These are phyloP conservation scores for Corallochytrium limacisporum DNA, from an alignment of 78 protist species.

Conservation along the genomic window DNA sequence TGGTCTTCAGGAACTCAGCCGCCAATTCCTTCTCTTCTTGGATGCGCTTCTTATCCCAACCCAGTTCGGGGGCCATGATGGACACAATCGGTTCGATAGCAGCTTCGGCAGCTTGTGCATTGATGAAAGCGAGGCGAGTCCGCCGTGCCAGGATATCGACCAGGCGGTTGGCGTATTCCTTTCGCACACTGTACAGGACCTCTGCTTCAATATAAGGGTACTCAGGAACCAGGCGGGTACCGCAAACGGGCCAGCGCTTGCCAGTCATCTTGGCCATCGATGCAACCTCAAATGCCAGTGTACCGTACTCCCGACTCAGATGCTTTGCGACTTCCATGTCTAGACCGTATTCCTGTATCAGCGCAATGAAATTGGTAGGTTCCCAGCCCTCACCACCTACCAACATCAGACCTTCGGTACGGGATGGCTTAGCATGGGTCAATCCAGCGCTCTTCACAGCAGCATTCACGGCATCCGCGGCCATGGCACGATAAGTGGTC, in stretches of 20 bases:
- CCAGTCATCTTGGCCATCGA: neutral
- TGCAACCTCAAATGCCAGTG: conserved; percentile 8
- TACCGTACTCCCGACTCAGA: conserved; percentile 21
- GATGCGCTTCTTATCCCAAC: neutral
- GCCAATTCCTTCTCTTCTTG: neutral
- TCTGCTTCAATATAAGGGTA: conserved; percentile 75
- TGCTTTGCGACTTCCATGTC: conserved; percentile 18
- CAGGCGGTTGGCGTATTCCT: neutral
- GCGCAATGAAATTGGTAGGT: conserved; percentile 6
- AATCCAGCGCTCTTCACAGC: conserved; percentile 4
- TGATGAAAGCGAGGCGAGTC: conserved; percentile 74
- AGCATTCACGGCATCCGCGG: conserved; percentile 57
- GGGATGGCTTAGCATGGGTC: neutral
- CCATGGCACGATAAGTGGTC: conserved; percentile 92
- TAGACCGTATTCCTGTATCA: conserved; percentile 16
- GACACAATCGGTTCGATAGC: neutral
- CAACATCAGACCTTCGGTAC: neutral
- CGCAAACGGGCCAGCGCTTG: neutral
- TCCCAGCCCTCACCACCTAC: neutral
- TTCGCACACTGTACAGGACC: conserved; percentile 31
- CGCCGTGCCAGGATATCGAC: conserved; percentile 65
- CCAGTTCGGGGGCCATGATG: neutral
- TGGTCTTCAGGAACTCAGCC: neutral
- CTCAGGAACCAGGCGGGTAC: neutral
- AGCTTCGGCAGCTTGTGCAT: conserved; percentile 18